phyloP scores from a whole-genome alignment of 495 filamentous ascomycete species.

The Aspergillus campestris region DNA sequence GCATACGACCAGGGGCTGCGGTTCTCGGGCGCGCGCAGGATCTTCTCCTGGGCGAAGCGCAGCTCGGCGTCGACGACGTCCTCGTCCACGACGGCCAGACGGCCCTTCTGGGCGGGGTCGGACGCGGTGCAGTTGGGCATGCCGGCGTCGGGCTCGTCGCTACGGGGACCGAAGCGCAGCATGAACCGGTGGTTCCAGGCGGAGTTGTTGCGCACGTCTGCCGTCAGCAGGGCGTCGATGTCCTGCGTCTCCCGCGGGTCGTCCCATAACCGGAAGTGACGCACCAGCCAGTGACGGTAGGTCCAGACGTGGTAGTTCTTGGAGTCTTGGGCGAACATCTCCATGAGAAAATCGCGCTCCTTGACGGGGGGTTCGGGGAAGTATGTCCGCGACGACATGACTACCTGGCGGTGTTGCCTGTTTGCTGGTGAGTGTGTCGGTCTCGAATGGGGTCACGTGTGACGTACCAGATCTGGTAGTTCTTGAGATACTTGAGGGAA shows the following conservation, averaged over 20 bases:
- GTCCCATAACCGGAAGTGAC: constrained; percentile 68
- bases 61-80: constrained; percentile 68
- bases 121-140: constrained; percentile 37
- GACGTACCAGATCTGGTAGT: constrained; percentile 86
- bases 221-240: constrained; percentile 57
- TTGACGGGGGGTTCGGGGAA: constrained; percentile 47
- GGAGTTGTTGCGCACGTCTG: constrained; percentile 88
- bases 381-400: constrained; percentile 52
- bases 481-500: constrained; percentile 79
- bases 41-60: constrained; percentile 58
- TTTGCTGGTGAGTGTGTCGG: too few species aligned
- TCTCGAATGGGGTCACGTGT: too few species aligned
- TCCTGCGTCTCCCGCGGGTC: constrained; percentile 55
- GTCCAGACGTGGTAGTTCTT: constrained; percentile 99
- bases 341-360: constrained; percentile 66
- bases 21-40: constrained; percentile 80
- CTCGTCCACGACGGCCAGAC: constrained; percentile 41
- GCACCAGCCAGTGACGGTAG: constrained; percentile 88
- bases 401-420: constrained; percentile 82
- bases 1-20: constrained; percentile 90
- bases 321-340: constrained; percentile 76
- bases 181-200: constrained; percentile 97
- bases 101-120: constrained; percentile 34
- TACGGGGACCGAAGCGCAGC: constrained; percentile 63
- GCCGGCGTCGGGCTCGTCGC: constrained; percentile 24